Percentiles rank a stretch among this genome's conserved stretches.
Evolutionary conservation across 1,284 basidiomycete genomes (phyloP).

Genomic region (Cryptococcus jaspeensis): DNA sequence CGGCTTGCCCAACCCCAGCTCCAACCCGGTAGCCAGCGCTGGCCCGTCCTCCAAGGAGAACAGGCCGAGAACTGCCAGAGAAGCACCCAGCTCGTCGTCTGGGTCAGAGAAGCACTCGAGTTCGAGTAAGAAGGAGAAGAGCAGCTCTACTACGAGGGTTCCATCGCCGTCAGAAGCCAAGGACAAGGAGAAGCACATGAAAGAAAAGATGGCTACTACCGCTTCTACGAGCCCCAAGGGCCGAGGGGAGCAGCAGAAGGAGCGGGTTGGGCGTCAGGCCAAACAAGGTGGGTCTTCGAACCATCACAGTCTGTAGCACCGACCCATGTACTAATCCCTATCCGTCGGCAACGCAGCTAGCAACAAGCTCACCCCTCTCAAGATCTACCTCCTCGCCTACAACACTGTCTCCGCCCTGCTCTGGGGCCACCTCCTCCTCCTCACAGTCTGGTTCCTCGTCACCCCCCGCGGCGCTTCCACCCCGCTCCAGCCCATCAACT

Average conservation of each 20-base stretch:
- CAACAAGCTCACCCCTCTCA: constrained; percentile 33
- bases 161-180: constrained; percentile 1
- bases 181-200: background rate
- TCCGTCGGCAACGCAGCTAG: constrained; percentile 1
- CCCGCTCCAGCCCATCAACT: constrained; percentile 3
- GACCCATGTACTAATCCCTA: background rate
- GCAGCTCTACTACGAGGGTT: background rate
- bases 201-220: background rate
- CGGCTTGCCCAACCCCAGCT: background rate
- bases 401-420: constrained; percentile 70
- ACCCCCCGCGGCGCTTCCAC: constrained; percentile 19
- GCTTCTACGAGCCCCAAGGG: background rate
- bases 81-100: no score
- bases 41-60: no score
- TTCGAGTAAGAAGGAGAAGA: no score
- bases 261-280: constrained; percentile 16
- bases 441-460: constrained; percentile 45
- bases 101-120: no score
- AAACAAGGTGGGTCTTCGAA: constrained; percentile 12
- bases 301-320: background rate
- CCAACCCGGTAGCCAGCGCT: no score
- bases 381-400: constrained; percentile 70
- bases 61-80: no score
- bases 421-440: constrained; percentile 69
- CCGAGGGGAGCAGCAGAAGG: constrained; percentile 20